phyloP scores from a whole-genome alignment of 345 rosid genomes.

The Noccaea caerulescens region DNA sequence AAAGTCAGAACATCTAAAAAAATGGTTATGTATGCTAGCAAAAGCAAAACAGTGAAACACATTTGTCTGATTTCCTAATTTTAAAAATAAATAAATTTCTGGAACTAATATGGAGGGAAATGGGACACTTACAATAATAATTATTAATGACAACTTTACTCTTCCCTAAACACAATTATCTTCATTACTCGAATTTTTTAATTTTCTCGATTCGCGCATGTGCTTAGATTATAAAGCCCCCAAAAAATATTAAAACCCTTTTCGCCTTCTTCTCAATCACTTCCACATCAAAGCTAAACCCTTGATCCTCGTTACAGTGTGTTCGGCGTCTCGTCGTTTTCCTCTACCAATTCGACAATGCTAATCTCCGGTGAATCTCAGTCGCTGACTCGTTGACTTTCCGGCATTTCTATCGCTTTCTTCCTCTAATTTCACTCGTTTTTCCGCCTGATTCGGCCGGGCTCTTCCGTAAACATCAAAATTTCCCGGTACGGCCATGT shows the following conservation, averaged over 20 bases:
- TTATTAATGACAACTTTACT: conserved; percentile 38
- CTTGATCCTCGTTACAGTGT: conserved; percentile 2
- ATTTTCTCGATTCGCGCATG: conserved; percentile 24
- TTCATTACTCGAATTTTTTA: not conserved
- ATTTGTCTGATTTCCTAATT: not conserved
- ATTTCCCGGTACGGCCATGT: conserved; percentile 9
- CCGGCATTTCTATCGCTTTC: not conserved
- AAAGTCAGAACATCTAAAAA: no score
- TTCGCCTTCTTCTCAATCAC: not conserved
- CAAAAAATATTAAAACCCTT: conserved; percentile 27
- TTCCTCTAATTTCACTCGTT: not conserved
- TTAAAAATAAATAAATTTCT: not conserved
- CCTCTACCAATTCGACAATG: conserved; percentile 23
- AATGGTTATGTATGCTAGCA: no score
- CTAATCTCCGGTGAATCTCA: conserved; percentile 24
- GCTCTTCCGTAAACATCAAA: not conserved
- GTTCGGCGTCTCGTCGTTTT: conserved; percentile 19
- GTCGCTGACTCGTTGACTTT: not conserved
- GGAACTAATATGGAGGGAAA: conserved; percentile 58
- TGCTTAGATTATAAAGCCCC: conserved; percentile 15
- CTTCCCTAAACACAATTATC: conserved; percentile 24
- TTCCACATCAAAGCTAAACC: conserved; percentile 35
- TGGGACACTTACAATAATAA: conserved; percentile 20
- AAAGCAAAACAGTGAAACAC: not conserved
- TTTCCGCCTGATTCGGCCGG: conserved; percentile 3